Conservation (phyloP, 2,329 filamentous ascomycete genomes). For the Ustilaginoidea virens region DNA sequence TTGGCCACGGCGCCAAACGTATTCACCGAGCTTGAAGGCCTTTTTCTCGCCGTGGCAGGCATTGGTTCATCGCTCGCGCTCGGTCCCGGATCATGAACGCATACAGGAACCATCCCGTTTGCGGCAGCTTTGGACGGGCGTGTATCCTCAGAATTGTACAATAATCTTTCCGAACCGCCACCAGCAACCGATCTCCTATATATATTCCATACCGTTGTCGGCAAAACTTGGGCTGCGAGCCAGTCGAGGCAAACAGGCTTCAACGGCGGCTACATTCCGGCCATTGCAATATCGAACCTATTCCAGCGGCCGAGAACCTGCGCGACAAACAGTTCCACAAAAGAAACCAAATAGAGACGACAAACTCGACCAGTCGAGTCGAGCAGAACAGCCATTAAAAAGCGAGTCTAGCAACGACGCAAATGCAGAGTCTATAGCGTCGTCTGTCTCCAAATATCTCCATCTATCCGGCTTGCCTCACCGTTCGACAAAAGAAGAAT, state of each 20-base stretch:
- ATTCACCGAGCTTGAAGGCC: no score
- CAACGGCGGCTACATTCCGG: neutral
- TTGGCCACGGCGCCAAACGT: constrained; percentile 14
- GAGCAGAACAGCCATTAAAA: neutral
- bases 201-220: no score
- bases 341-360: neutral
- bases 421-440: constrained; percentile 26
- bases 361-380: no score
- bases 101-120: no score
- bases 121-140: no score
- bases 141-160: no score
- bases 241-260: no score
- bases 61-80: neutral
- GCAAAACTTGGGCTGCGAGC: no score
- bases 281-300: neutral
- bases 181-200: no score
- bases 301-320: neutral
- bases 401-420: constrained; percentile 5
- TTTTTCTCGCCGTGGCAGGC: neutral
- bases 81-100: no score
- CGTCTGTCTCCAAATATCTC: constrained; percentile 43
- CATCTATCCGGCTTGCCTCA: constrained; percentile 59
- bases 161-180: no score
- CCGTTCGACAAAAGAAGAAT: constrained; percentile 82
- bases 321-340: neutral